Evolutionary conservation across 1,139 yeast genomes (phyloP), one percentile per base, ranked within the genome.

Genomic region (Blastobotrys capitulatus): DNA sequence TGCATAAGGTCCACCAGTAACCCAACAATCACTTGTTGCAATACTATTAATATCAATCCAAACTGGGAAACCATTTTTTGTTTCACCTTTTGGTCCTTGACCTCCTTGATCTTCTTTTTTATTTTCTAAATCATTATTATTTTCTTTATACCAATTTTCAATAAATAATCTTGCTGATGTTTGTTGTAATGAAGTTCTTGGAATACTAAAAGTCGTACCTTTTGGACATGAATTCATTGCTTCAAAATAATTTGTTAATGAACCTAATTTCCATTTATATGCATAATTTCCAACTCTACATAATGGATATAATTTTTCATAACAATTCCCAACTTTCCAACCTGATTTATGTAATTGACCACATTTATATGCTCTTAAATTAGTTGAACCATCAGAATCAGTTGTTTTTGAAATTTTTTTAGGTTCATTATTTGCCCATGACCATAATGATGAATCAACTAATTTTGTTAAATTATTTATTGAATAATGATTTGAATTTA

Each of bases 31-130:
- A 16, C 76, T 67, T 6, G 82, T 80, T 0, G 88, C 78, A 16
- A 92, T 74, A 29, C 92, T 88, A 63, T 92, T 92, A 55, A 89
- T 59, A 64, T 89, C 92, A 2, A 89, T 78, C 97, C 97, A 92
- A 0, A 83, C 72, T 0, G 63, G 58, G 20, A 52, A 43, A 6
- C 35, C 49, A 15, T 38, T 19, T 15, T 13, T 35, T 31, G 43
- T 25, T 12, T 25, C 20, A 13, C 48, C 48, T 1, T 32, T 20
- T 5, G 48, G 48, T 8, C 48, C 48, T 9, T 31, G 19, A 8
- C 46, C 46, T 12, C 16, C 39, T 20, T 37, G 27, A 15, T 37
- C 41, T 22, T 6, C 13, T 6, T 6, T 32, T 8, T 43, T 16
- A 35, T 13, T 12, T 20, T 35, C 18, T 5, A 5, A 4, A 4